Conservation (phyloP, 2,329 filamentous ascomycete genomes). For the Ophiosphaerella narmari region DNA sequence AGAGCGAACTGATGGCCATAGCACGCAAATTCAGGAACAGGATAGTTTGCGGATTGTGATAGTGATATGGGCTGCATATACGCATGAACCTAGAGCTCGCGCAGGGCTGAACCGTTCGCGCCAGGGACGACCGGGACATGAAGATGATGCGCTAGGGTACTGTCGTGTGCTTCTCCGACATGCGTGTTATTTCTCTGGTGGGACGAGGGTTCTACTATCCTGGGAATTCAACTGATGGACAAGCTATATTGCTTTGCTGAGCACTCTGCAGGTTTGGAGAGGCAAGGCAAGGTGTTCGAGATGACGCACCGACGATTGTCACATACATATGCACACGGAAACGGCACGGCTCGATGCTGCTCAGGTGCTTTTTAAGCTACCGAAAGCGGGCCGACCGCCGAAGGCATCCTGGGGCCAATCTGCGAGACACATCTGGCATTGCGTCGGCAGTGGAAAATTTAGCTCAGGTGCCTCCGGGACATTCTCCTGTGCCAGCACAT, state of each 20-base stretch:
- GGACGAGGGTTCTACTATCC: slow-evolving; percentile 1
- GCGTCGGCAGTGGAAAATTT: too few species aligned
- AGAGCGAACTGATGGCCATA: slow-evolving; percentile 33
- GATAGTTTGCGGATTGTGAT: slow-evolving; percentile 18
- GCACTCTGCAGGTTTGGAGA: slow-evolving; percentile 20
- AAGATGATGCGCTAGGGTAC: neutral
- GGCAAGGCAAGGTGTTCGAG: slow-evolving; percentile 23
- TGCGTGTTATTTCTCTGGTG: slow-evolving; percentile 18
- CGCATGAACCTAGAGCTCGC: slow-evolving; percentile 22
- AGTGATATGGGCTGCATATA: slow-evolving; percentile 33
- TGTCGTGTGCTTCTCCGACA: slow-evolving; percentile 9
- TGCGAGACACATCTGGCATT: neutral
- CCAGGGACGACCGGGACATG: slow-evolving; percentile 19
- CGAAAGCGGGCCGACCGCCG: slow-evolving; percentile 1
- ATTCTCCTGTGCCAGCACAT: slow-evolving; percentile 23
- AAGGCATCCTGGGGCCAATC: neutral
- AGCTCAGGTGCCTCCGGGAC: neutral
- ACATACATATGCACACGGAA: neutral
- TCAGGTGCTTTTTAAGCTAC: neutral
- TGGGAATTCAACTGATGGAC: slow-evolving; percentile 7
- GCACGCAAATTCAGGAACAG: slow-evolving; percentile 29
- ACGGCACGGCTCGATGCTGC: slow-evolving; percentile 3
- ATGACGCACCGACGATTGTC: slow-evolving; percentile 25
- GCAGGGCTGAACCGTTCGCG: slow-evolving; percentile 34
- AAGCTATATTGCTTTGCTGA: slow-evolving; percentile 16